Conservation (phyloP, 257 asterid genomes). For the Cinchona pubescens region DNA sequence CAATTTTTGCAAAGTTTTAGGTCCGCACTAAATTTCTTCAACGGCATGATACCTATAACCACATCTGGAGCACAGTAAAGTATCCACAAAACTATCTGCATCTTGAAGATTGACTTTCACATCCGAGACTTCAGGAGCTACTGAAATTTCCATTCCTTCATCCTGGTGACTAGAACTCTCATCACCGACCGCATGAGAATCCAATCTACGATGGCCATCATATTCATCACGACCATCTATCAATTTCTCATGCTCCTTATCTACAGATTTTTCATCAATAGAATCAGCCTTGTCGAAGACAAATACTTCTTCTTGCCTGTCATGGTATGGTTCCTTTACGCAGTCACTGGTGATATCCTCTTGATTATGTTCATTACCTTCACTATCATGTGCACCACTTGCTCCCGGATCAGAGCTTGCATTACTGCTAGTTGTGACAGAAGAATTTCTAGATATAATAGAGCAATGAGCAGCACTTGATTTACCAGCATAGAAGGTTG, state of each 20-base stretch:
- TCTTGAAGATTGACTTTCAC: constrained; percentile 24
- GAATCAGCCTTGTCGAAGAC: constrained; percentile 58
- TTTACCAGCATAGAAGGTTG: constrained; percentile 72
- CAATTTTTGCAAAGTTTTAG: constrained; percentile 57
- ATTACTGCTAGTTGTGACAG: constrained; percentile 83
- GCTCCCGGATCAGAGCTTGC: constrained; percentile 77
- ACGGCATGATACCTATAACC: constrained; percentile 31
- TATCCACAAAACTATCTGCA: constrained; percentile 30
- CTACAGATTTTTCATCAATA: constrained; percentile 33
- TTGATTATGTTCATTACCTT: constrained; percentile 63
- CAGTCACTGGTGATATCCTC: constrained; percentile 52
- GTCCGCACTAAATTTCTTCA: constrained; percentile 48
- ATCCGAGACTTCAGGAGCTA: constrained; percentile 35
- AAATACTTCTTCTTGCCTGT: constrained; percentile 57
- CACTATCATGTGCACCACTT: constrained; percentile 61
- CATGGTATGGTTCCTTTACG: constrained; percentile 36
- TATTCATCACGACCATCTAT: constrained; percentile 30
- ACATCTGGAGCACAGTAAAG: constrained; percentile 60
- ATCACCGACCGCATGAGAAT: constrained; percentile 31
- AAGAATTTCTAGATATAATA: constrained; percentile 67
- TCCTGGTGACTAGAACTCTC: constrained; percentile 34
- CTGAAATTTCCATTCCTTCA: constrained; percentile 24
- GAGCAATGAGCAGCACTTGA: constrained; percentile 50
- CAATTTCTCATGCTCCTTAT: constrained; percentile 27
- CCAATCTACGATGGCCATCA: constrained; percentile 25